Evolutionary conservation across 2,329 filamentous ascomycete species (phyloP).

Genomic region (Alternaria hordeiaustralica): DNA sequence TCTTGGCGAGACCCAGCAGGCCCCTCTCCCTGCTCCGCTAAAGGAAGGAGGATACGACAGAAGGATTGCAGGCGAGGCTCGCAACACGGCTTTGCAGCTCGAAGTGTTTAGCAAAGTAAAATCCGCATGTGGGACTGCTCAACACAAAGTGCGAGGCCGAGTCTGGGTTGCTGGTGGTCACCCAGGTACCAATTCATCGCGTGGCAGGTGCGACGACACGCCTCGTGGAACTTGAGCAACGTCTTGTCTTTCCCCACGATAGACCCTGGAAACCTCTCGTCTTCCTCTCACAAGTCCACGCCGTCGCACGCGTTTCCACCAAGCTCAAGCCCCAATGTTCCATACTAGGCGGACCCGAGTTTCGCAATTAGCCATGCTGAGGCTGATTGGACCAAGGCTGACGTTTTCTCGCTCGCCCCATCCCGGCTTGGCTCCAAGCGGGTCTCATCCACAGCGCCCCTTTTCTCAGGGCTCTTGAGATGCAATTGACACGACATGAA

Average conservation of each 20-base stretch:
- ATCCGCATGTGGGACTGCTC: neutral
- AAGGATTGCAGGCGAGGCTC: neutral
- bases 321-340: neutral
- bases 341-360: neutral
- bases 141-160: neutral
- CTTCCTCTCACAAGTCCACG: neutral
- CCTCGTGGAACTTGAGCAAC: neutral
- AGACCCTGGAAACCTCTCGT: neutral
- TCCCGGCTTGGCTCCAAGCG: neutral
- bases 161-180: neutral
- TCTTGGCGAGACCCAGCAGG: neutral
- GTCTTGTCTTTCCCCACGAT: neutral
- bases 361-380: neutral
- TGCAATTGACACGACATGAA: neutral
- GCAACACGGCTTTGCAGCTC: neutral
- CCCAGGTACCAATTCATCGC: neutral
- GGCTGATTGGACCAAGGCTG: neutral
- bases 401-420: neutral
- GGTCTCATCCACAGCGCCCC: neutral
- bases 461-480: neutral
- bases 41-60: neutral
- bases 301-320: neutral
- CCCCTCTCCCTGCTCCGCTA: neutral
- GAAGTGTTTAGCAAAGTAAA: neutral
- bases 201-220: neutral